Base-by-base conservation (phyloP, 2,329 filamentous ascomycete genomes). In the Pseudogymnoascus sp. region DNA sequence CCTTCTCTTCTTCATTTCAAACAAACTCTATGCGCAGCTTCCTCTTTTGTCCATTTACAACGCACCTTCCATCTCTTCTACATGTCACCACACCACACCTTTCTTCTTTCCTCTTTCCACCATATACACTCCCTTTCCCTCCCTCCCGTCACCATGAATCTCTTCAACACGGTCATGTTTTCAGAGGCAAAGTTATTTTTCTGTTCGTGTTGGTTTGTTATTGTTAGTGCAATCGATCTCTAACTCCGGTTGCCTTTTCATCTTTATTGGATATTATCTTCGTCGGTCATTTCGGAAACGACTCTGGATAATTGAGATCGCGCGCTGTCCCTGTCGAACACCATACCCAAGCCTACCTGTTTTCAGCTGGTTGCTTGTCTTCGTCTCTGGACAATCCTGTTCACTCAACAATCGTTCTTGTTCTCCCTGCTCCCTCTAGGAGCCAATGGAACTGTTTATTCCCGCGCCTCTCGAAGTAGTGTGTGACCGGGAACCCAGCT, bases 401-500 rank as follows among this genome's bases (percentile, higher is more conserved):
- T 30, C 45, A 12, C 25, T 5, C 12, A 45, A 25, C 12, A 45
- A 45, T 14, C 5, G 4, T 8, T 5, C 5, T 25, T 45, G 19
- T 2, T 14, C 19, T 41, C 11, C 8, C 19, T 14, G 5, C 5
- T 7, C 2, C 12, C 41, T 14, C 19, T 38, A 5, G 14, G 14
- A 16, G 14, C 5, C 22, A 45, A 55, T 55, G 49, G 49, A 55
- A 9, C 4, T 33, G 9, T 8, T 6, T 33, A 55, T 55, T 33
- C n/a, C 45, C 4, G 2, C 28, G 22, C 45, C 25, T 30, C 8
- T 2, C n/a, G 4, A 16, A 5, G 7, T 28, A 14, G 3, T 16
- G 0, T 2, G 14, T 6, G 3, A 14, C 1, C 2, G 7, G 1
- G 1, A 19, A 1, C 19, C 19, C 9, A 3, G 11, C 42, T 49